A percentile compares a stretch with the other conserved stretches of the same genome.
phyloP scores from a whole-genome alignment of 495 filamentous ascomycete species.

The Aspergillus conjunctus region DNA sequence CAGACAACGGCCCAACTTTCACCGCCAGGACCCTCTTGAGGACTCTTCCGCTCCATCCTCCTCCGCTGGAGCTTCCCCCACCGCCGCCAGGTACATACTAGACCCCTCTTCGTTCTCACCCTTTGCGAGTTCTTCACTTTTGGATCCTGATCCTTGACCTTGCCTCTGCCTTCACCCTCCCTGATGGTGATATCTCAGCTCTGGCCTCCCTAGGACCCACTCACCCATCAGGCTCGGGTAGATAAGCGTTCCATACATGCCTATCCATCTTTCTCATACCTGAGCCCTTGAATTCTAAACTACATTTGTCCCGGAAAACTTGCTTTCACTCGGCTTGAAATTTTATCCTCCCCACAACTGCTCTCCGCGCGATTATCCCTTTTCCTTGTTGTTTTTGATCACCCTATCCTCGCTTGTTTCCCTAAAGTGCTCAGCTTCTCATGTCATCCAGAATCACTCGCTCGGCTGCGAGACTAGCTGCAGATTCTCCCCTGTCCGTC shows the following conservation, averaged over 20 bases:
- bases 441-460: conserved; percentile 85
- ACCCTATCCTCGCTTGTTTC: conserved; percentile 8
- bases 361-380: neutral
- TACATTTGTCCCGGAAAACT: neutral
- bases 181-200: conserved; percentile 4
- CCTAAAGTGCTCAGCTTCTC: conserved; percentile 50
- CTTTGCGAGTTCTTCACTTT: conserved; percentile 7
- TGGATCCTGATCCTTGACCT: conserved; percentile 13
- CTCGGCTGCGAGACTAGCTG: conserved; percentile 76
- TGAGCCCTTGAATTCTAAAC: neutral
- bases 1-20: conserved; percentile 50
- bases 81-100: conserved; percentile 52
- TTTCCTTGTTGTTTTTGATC: conserved; percentile 8
- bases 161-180: conserved; percentile 8
- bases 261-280: neutral
- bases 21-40: conserved; percentile 54
- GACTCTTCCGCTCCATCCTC: conserved; percentile 42
- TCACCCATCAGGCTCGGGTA: conserved; percentile 5
- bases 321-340: neutral
- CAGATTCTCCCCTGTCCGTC: conserved; percentile 51
- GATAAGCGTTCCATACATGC: conserved; percentile 3
- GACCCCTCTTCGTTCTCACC: conserved; percentile 25
- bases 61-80: conserved; percentile 45
- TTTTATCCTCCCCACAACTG: neutral
- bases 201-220: conserved; percentile 8